Evolutionary conservation across 345 rosid species (phyloP), one percentile per base, ranked within the genome.

Genomic region (Hibiscus tridactylites): DNA sequence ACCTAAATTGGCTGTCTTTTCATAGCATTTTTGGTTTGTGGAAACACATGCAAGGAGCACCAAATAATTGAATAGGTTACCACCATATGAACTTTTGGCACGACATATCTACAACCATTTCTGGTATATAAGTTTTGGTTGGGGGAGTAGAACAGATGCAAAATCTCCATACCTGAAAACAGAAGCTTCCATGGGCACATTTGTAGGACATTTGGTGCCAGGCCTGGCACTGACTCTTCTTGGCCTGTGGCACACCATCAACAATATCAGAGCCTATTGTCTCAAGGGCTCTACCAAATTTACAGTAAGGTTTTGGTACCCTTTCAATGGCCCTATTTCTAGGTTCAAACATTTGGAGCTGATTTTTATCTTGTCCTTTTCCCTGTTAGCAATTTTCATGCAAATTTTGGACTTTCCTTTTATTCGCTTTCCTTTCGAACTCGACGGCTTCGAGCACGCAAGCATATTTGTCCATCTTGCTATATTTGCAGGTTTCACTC

Each of bases 381-480:
- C 95, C 58, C 31, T 86, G 47, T 65, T 86, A 3, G 84, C 89
- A n/a, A 88, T 90, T 44, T 28, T 82, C 37, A 44, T 80, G 71
- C 88, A 89, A 75, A 65, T 90, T 50, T 73, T 91, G 0, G 95
- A 90, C 79, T 85, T 79, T 63, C 97, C 90, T 56, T 21, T 26
- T 53, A 53, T 90, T 75, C 85, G 35, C 68, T 78, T 88, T 73
- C 70, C 85, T 69, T 85, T 86, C 73, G 76, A 79, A 76, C 93
- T 87, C 42, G 89, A 83, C 71, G 78, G 86, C 76, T 81, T 91
- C 35, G 98, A 93, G 78, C 97, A 93, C 24, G 96, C 95, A 3
- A 82, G 91, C 71, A 90, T 94, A 81, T 91, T 91, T 79, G 84
- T 91, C 66, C 98, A 94, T 71, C 93, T 94, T 59, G 84, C 87